These are phyloP conservation scores for Neurospora tetraspora DNA, from an alignment of 495 filamentous ascomycete species.

Conservation along the genomic window DNA sequence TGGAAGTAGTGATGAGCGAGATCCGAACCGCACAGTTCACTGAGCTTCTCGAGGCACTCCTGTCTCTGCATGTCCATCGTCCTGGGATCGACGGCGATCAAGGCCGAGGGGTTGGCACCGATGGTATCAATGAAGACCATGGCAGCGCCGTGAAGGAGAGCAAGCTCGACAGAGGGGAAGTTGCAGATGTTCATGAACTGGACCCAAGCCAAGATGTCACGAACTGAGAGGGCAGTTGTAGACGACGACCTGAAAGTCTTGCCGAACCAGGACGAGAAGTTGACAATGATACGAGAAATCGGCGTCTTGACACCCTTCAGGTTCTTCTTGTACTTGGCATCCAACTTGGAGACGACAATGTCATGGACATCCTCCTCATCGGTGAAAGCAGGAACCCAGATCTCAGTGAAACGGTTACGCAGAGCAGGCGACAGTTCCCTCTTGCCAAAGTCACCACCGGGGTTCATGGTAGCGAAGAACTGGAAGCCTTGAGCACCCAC, in stretches of 20 bases:
- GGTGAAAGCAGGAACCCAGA: constrained; percentile 84
- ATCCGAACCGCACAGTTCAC: constrained; percentile 54
- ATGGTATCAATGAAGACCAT: constrained; percentile 94
- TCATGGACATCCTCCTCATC: constrained; percentile 77
- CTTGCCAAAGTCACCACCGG: constrained; percentile 96
- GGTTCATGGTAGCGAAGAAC: constrained; percentile 98
- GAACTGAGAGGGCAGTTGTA: constrained; percentile 67
- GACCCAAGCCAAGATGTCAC: constrained; percentile 90
- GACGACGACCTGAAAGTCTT: constrained; percentile 61
- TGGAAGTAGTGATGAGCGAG: constrained; percentile 52
- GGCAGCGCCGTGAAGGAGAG: constrained; percentile 75
- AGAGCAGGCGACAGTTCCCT: constrained; percentile 91
- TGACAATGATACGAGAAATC: constrained; percentile 57
- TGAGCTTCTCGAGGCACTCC: constrained; percentile 62
- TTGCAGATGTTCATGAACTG: constrained; percentile 69
- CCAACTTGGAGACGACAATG: constrained; percentile 70
- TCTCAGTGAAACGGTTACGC: constrained; percentile 94
- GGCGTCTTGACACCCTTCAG: constrained; percentile 9
- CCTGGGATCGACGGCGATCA: constrained; percentile 56
- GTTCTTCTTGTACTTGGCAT: constrained; percentile 20
- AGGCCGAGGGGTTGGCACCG: constrained; percentile 83
- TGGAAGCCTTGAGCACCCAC: constrained; percentile 77
- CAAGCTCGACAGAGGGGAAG: constrained; percentile 27
- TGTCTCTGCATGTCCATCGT: constrained; percentile 51
- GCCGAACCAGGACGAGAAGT: constrained; percentile 90